Base-by-base conservation (phyloP, 768 basidiomycete genomes). In the Suillus bovinus region DNA sequence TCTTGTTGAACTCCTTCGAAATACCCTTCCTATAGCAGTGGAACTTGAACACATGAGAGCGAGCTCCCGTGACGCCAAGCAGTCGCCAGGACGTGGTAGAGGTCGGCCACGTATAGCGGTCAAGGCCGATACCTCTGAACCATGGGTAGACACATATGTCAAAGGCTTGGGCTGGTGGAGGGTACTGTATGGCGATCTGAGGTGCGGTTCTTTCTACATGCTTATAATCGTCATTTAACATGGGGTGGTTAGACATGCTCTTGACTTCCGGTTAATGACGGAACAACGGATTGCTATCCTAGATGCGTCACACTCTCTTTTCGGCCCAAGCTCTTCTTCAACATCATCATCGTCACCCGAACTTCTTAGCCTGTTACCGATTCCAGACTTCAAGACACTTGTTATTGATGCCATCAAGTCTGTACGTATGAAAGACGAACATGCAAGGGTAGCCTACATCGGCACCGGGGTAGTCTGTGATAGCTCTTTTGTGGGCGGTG, bases 81-180 rank as follows among this genome's bases (percentile, higher is more conserved):
- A n/a, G 7, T 17, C 44, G 39, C 2, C 34, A 61, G 16, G 59
- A 58, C 56, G 58, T 29, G 29, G 63, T 39, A n/a, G 67, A 62
- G 34, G 58, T 59, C 34, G 62, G 47, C 24, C 70, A 71, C 24
- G 78, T 72, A 47, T 63, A 52, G 13, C 14, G 44, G 4, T 8
- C 20, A 58, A 53, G 29, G 61, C 44, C 31, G 29, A 36, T 9
- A 41, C 65, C 47, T 46, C 79, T 68, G 64, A 70, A 47, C 67
- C 66, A 4, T 73, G 70, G 66, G 78, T 92, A 24, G 88, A 89
- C 66, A 83, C 84, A n/a, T 86, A 89, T 70, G 84, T 89, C 5
- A 94, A 93, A 76, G 85, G 88, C 14, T 86, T 88, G 56, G 89
- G 89, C 3, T 94, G 93, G 92, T 94, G 88, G 75, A 79, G 93